These are phyloP conservation scores for Diaporthe capsici DNA, from an alignment of 2,329 filamentous ascomycete species.

Conservation along the genomic window DNA sequence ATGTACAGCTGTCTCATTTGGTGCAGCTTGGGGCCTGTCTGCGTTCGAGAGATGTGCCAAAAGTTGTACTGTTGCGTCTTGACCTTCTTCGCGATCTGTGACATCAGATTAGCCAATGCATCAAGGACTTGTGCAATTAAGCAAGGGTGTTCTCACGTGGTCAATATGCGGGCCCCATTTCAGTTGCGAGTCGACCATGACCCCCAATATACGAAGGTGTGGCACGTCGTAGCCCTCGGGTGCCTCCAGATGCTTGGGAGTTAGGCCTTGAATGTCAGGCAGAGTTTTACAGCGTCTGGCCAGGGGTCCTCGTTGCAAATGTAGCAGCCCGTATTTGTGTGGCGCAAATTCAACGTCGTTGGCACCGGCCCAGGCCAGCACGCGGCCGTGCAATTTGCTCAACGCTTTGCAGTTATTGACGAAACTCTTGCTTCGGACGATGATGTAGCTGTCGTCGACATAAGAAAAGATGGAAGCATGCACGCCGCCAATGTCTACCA, in stretches of 20 bases:
- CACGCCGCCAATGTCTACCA: neutral
- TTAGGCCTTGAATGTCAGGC: neutral
- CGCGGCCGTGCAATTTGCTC: neutral
- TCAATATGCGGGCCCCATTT: constrained; percentile 5
- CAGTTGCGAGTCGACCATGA: neutral
- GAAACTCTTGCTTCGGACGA: neutral
- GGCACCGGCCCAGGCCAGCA: neutral
- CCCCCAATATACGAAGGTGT: constrained; percentile 3
- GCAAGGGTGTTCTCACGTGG: neutral
- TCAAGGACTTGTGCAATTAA: neutral
- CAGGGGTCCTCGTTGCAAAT: neutral
- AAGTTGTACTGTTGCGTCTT: neutral
- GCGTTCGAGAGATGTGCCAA: constrained; percentile 6
- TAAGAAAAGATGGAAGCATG: neutral
- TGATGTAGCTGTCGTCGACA: neutral
- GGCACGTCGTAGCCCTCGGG: neutral
- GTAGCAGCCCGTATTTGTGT: neutral
- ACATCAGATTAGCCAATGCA: neutral
- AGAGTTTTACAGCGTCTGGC: neutral
- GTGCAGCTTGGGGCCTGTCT: neutral
- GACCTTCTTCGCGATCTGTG: neutral
- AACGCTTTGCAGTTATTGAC: neutral
- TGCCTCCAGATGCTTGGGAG: constrained; percentile 1
- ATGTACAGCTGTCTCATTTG: constrained; percentile 6
- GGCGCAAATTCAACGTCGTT: constrained; percentile 6